Evolutionary conservation across 1,284 basidiomycete species (phyloP).

Genomic region (Naganishia cerealis): DNA sequence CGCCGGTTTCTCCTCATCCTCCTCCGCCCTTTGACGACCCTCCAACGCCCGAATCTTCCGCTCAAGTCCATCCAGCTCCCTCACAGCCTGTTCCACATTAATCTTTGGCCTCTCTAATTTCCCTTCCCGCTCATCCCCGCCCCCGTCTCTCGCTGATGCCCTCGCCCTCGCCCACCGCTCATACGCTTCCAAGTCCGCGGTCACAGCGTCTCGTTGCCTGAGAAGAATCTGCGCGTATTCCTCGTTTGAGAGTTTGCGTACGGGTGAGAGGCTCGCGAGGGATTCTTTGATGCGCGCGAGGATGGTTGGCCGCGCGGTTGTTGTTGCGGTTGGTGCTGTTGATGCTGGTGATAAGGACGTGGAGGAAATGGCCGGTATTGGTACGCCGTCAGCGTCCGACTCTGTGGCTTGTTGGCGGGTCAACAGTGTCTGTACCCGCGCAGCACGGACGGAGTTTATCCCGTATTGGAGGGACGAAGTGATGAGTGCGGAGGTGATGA

Average conservation of each 20-base stretch:
- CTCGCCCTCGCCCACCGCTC: constrained; percentile 15
- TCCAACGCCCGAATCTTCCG: constrained; percentile 16
- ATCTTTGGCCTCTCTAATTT: constrained; percentile 14
- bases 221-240: constrained; percentile 46
- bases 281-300: constrained; percentile 4
- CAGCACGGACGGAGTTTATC: constrained; percentile 43
- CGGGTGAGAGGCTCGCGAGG: constrained; percentile 41
- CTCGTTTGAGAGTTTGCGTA: constrained; percentile 46
- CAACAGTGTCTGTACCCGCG: constrained; percentile 16
- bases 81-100: constrained; percentile 20
- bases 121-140: background rate
- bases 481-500: constrained; percentile 44
- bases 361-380: background rate
- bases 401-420: background rate
- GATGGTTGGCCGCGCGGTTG: constrained; percentile 2
- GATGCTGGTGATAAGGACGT: background rate
- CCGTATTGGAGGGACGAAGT: constrained; percentile 41
- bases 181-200: constrained; percentile 30
- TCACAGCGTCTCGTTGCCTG: constrained; percentile 42
- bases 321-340: constrained; percentile 4
- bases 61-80: constrained; percentile 27
- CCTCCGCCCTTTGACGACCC: background rate
- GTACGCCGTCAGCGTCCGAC: background rate
- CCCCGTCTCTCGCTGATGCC: background rate
- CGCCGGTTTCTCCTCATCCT: background rate